Conservation (phyloP, 306 rosid genomes). For the Dalbergia cultrata region DNA sequence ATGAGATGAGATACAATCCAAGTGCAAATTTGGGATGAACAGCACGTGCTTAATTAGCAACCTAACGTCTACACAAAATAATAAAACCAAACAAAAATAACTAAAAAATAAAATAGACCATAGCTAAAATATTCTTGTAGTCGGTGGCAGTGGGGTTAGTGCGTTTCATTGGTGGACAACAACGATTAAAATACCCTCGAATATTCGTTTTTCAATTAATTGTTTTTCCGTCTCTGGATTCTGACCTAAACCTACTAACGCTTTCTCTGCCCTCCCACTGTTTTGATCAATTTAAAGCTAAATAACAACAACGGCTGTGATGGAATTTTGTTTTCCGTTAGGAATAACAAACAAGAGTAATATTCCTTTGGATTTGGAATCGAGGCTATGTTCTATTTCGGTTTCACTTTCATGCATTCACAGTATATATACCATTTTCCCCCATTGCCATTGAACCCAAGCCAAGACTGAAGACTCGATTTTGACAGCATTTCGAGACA, state of each 20-base stretch:
- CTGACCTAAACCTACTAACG: not conserved
- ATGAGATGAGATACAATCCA: not conserved
- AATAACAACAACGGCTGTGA: conserved; percentile 35
- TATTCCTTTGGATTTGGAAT: conserved; percentile 56
- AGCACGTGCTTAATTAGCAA: conserved; percentile 24
- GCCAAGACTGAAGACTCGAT: conserved; percentile 22
- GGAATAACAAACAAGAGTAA: not conserved
- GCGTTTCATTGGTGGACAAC: conserved; percentile 27
- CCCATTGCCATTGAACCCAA: not conserved
- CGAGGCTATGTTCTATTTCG: not conserved
- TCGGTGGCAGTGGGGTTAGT: not conserved
- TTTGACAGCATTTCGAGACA: conserved; percentile 26
- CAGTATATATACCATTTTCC: conserved; percentile 55
- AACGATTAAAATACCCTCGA: conserved; percentile 40
- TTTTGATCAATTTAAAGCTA: not conserved
- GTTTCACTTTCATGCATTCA: not conserved
- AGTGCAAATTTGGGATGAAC: not conserved
- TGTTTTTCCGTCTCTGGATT: not conserved
- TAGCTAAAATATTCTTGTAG: conserved; percentile 42
- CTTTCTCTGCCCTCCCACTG: conserved; percentile 4
- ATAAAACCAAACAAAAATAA: not conserved
- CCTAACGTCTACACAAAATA: not conserved
- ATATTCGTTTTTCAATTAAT: conserved; percentile 52
- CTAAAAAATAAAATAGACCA: conserved; percentile 1
- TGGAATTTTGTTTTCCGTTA: not conserved